Evolutionary conservation across 495 filamentous ascomycete species (phyloP).

Genomic region (Neurospora sp.): DNA sequence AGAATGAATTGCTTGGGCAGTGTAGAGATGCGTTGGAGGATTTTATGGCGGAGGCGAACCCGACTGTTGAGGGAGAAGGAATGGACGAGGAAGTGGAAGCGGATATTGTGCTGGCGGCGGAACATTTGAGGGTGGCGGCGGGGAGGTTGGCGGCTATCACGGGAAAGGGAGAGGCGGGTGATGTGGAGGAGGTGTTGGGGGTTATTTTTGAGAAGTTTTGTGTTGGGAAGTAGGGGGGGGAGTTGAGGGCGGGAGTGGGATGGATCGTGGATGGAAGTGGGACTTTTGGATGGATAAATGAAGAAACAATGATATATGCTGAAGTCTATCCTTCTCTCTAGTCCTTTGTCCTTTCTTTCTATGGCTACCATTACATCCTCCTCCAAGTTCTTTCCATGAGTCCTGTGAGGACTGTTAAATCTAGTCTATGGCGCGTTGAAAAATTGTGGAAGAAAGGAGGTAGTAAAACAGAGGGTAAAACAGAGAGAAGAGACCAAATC

Average conservation of each 20-base stretch:
- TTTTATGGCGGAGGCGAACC: constrained; percentile 47
- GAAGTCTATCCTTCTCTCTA: neutral
- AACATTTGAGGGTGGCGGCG: constrained; percentile 75
- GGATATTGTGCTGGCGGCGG: constrained; percentile 88
- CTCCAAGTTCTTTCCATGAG: neutral
- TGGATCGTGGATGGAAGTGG: neutral
- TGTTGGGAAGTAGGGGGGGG: constrained; percentile 17
- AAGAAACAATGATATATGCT: neutral
- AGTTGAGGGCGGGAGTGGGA: neutral
- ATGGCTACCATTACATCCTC: neutral
- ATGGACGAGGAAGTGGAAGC: constrained; percentile 31
- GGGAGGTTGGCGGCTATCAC: constrained; percentile 75
- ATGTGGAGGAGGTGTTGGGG: constrained; percentile 94
- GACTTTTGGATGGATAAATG: neutral
- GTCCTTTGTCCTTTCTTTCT: neutral
- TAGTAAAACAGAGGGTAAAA: neutral
- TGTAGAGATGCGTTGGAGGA: constrained; percentile 59
- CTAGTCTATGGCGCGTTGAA: neutral
- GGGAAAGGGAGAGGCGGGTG: constrained; percentile 72
- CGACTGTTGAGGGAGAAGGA: constrained; percentile 3
- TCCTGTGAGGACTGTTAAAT: neutral
- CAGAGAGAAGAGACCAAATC: neutral
- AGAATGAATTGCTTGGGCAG: constrained; percentile 65
- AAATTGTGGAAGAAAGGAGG: neutral
- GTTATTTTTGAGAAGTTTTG: constrained; percentile 89